Evolutionary conservation across 768 basidiomycete genomes (phyloP).

Genomic region (Macrolepiota fuliginosa): DNA sequence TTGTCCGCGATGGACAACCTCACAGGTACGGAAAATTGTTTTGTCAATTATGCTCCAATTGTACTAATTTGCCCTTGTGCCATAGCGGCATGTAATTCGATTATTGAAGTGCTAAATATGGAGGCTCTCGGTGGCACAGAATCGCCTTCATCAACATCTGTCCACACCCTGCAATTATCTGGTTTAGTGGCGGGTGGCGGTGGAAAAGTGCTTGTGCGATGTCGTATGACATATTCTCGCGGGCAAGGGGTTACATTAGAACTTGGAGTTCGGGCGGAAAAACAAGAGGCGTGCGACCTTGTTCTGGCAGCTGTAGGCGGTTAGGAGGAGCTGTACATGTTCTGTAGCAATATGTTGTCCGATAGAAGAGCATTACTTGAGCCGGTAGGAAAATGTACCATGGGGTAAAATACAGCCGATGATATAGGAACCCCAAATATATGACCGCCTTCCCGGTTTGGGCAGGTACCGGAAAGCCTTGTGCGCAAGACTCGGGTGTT

Average conservation of each 20-base stretch:
- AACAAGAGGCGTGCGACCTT: constrained; percentile 79
- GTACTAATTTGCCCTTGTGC: constrained; percentile 16
- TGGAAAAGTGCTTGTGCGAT: constrained; percentile 93
- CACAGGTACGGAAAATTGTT: constrained; percentile 62
- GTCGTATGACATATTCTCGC: constrained; percentile 91
- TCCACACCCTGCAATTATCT: constrained; percentile 93
- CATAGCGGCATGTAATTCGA: constrained; percentile 91
- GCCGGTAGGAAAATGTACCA: background rate
- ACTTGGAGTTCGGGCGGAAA: constrained; percentile 87
- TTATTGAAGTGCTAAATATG: constrained; percentile 96
- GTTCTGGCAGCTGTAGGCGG: constrained; percentile 89
- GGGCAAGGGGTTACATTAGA: constrained; percentile 93
- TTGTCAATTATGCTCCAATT: constrained; percentile 9
- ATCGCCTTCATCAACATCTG: constrained; percentile 72
- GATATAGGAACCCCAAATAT: constrained; percentile 3
- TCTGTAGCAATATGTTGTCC: background rate
- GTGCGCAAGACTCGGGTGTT: constrained; percentile 1
- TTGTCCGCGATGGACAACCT: constrained; percentile 90
- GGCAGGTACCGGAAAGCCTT: background rate
- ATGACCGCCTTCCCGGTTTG: constrained; percentile 2
- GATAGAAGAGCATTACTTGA: background rate
- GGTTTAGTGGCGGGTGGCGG: constrained; percentile 90
- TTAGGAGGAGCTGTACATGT: constrained; percentile 24
- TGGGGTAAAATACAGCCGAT: constrained; percentile 4
- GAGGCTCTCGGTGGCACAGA: constrained; percentile 93